Conservation (phyloP, 2,329 filamentous ascomycete genomes). For the Sclerotinia subarctica region DNA sequence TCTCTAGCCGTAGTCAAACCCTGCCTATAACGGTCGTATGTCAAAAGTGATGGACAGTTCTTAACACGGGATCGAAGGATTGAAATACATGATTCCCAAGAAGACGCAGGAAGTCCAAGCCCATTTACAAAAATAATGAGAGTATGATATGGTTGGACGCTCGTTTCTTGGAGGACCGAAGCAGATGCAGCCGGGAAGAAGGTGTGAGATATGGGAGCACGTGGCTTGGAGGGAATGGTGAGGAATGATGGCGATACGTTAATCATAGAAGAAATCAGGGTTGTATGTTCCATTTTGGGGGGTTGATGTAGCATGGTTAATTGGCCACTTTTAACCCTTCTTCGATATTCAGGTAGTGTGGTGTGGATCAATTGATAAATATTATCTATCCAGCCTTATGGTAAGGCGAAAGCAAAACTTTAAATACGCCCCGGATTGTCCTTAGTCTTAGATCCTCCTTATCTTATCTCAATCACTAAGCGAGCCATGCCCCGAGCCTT, state of each 20-base stretch:
- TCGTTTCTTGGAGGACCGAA: conserved; percentile 22
- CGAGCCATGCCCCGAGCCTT: background rate
- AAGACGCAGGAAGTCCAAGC: conserved; percentile 34
- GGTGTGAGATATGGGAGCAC: conserved; percentile 36
- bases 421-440: background rate
- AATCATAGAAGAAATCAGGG: background rate
- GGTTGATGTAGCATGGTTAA: background rate
- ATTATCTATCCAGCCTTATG: background rate
- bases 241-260: conserved; percentile 21
- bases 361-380: background rate
- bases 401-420: background rate
- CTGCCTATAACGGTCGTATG: conserved; percentile 38
- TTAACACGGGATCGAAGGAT: conserved; percentile 26
- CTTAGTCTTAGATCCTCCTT: background rate
- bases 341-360: background rate
- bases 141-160: conserved; percentile 6
- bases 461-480: conserved; percentile 10
- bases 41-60: conserved; percentile 36
- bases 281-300: background rate
- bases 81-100: conserved; percentile 36
- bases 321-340: background rate
- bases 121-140: conserved; percentile 39
- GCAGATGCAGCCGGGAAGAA: conserved; percentile 26
- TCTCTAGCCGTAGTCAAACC: conserved; percentile 32
- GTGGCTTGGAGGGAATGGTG: conserved; percentile 36